phyloP scores from a whole-genome alignment of 805 yeast genomes.

The Teunomyces lycoperdinae region DNA sequence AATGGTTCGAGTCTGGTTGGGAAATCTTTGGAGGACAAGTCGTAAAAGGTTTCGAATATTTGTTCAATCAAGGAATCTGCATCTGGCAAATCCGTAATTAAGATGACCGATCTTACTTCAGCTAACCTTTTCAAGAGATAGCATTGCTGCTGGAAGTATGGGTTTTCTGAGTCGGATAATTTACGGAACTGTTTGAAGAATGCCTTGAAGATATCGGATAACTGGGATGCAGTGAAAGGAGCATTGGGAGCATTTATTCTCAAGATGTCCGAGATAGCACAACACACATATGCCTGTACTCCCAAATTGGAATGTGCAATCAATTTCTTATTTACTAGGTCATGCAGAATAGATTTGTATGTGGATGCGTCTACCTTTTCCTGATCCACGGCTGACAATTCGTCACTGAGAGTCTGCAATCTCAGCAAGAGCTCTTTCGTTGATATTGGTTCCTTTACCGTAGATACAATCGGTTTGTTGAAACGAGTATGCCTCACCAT shows the following conservation, averaged over 20 bases:
- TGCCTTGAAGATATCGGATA: slow-evolving; percentile 63
- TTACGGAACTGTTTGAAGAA: slow-evolving; percentile 61
- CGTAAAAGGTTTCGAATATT: slow-evolving; percentile 63
- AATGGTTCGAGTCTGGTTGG: slow-evolving; percentile 56
- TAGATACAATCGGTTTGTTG: slow-evolving; percentile 50
- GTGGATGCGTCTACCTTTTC: slow-evolving; percentile 50
- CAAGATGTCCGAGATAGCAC: slow-evolving; percentile 73
- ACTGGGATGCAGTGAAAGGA: slow-evolving; percentile 66
- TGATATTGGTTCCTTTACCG: slow-evolving; percentile 55
- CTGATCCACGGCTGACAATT: slow-evolving; percentile 61
- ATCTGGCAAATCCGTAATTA: slow-evolving; percentile 72
- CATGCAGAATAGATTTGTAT: slow-evolving; percentile 41
- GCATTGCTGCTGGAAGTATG: slow-evolving; percentile 60
- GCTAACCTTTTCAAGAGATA: slow-evolving; percentile 66
- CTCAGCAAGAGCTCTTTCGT: slow-evolving; percentile 60
- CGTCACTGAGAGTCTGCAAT: slow-evolving; percentile 57
- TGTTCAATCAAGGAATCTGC: slow-evolving; percentile 51
- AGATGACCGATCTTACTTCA: slow-evolving; percentile 70
- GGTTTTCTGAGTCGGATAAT: slow-evolving; percentile 52
- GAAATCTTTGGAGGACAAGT: slow-evolving; percentile 43
- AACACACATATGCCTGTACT: slow-evolving; percentile 65
- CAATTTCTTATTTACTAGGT: slow-evolving; percentile 57
- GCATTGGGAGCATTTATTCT: slow-evolving; percentile 87
- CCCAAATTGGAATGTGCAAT: slow-evolving; percentile 62
- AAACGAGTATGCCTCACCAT: slow-evolving; percentile 22